Base-by-base conservation (phyloP, 192 early-diverging fungal species). In the Chytriomyces hyalinus region DNA sequence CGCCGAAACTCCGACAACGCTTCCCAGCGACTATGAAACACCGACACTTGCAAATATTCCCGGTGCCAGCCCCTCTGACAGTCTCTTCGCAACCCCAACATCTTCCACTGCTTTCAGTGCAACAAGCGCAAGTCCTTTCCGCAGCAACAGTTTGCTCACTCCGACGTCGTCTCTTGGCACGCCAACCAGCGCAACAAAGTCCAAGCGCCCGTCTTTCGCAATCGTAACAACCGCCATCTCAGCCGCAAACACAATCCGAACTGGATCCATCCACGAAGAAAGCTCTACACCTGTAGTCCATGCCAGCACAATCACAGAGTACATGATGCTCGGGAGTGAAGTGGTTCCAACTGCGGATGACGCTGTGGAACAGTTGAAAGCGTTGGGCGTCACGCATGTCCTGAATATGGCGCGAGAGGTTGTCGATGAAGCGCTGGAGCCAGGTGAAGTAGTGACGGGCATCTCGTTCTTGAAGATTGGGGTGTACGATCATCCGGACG, bases 331-430 rank as follows among this genome's bases (percentile, higher is more conserved):
- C 4, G 92, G 92, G 13, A 88, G 88, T 2, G 91, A 92, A 66
- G 82, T 87, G 7, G 78, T 90, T 20, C 90, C 89, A 5, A 82
- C 78, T 11, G 79, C 81, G 4, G 11, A 36, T 15, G 89, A 92
- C 43, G 86, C 87, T 9, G 78, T 89, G 8, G 50, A 67, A n/a
- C 84, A 87, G 68, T 73, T 94, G 36, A 49, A 83, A 17, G 46
- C 59, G 22, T 65, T 89, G 11, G 85, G 85, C 9, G 84, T 94
- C 59, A 85, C 87, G 26, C 86, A 92, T 50, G 87, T 94, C 20
- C 80, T 94, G 10, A 94, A 94, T 77, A 90, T 94, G 91, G 93
- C 93, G 4, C 84, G 80, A 49, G 92, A 94, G 76, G 89, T 92
- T 50, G 57, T 85, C 62, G 86, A 90, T 74, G 60, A 62, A 61